These are phyloP conservation scores for Aureobasidium sp. DNA, from an alignment of 2,329 filamentous ascomycete genomes.

Conservation along the genomic window DNA sequence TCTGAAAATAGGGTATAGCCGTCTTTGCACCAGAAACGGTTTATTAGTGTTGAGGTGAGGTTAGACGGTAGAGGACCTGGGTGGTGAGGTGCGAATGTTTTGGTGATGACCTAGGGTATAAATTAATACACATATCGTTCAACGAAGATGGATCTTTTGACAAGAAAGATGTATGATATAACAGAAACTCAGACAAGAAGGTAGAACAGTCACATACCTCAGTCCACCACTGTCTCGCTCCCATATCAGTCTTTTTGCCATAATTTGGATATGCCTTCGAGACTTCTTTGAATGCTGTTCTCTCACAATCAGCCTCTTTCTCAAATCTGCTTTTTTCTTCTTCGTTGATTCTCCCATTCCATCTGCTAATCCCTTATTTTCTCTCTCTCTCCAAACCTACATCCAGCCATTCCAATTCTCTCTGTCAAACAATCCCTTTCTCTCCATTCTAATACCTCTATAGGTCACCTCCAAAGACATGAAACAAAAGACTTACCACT, in stretches of 20 bases:
- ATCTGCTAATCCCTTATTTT: too few relatives aligned
- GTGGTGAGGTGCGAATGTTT: slow-evolving; percentile 51
- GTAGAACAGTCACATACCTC: slow-evolving; percentile 47
- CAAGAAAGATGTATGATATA: neutral
- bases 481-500: slow-evolving; percentile 33
- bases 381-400: too few relatives aligned
- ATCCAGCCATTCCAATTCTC: too few relatives aligned
- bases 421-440: too few relatives aligned
- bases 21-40: slow-evolving; percentile 58
- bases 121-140: neutral
- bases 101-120: slow-evolving; percentile 54
- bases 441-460: too few relatives aligned
- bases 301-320: neutral
- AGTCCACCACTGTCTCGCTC: slow-evolving; percentile 65
- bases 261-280: slow-evolving; percentile 62
- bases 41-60: slow-evolving; percentile 56
- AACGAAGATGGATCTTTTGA: too few relatives aligned
- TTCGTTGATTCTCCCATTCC: too few relatives aligned
- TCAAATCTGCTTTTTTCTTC: neutral
- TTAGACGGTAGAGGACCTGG: slow-evolving; percentile 24
- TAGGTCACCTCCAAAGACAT: too few relatives aligned
- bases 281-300: slow-evolving; percentile 54
- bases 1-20: slow-evolving; percentile 59
- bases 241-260: slow-evolving; percentile 58
- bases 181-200: neutral